Evolutionary conservation across 257 asterid genomes (phyloP), one percentile per base, ranked within the genome.

Genomic region (Salvia splendens): DNA sequence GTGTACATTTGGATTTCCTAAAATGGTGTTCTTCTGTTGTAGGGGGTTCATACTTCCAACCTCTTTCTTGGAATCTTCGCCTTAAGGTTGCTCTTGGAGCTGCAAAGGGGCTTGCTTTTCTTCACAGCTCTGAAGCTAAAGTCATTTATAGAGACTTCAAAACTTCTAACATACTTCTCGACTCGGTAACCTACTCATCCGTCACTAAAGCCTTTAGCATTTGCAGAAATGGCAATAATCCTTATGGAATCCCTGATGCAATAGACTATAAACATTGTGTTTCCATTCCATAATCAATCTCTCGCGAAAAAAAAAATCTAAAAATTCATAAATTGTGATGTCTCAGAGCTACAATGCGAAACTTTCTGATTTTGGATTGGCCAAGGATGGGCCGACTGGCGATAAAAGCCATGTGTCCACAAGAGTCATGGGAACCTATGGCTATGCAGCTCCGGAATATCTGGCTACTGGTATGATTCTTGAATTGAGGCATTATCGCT

Each of bases 31-130:
- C 36, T 52, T 38, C 40, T 38, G 11, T 67, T 48, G 52, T 82
- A 92, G 98, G 98, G 75, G 98, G 97, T 1, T 92, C 98, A 5
- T 92, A 87, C 72, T 92, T 89, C 79, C 97, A 89, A 58, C 97
- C 98, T 46, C 89, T 92, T 38, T 86, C 96, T 3, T 92, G 98
- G 98, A 80, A 70, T 62, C 93, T 89, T 41, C 96, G 97, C 8
- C 81, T 89, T 77, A 89, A 85, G 81, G 96, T 87, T 61, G 93
- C 93, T 69, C 78, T 77, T 38, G 98, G 95, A 68, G 97, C 95
- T 77, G 98, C 98, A 52, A 83, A 81, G 76, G 98, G 96, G 51
- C 95, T 92, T 50, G 93, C 93, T 70, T 92, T 87, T 80, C 98
- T 92, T 68, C 98, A 92, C 73, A 78, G 87, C 41, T 77, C 85